Evolutionary conservation across 805 yeast genomes (phyloP), one percentile per base, ranked within the genome.

Genomic region (Myxozyma sirexii): DNA sequence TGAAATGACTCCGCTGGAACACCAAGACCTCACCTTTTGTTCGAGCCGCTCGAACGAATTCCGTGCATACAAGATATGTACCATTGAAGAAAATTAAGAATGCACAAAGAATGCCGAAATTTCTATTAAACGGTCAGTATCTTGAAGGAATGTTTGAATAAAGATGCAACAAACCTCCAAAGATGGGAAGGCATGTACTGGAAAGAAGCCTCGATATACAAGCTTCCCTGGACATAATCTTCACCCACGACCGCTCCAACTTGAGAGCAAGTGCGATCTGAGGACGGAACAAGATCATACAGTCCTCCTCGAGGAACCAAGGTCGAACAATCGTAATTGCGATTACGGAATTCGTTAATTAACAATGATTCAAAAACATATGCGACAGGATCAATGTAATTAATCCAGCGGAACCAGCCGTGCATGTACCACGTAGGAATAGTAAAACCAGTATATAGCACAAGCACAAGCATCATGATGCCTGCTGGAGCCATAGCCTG

Each of bases 401-500:
- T 75, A 60, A 81, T 75, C 84, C 84, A 80, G 54, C 80, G 70
- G 54, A 79, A 76, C 84, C 84, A 81, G 2, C 79, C 80, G 55
- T 71, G 76, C 82, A 80, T 80, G 53, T 74, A 60, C 10, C 71
- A 71, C 6, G 74, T 71, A 10, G 83, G 83, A 38, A 68, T 58
- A 13, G 66, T 59, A 49, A 77, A 84, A 26, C 90, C 88, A n/a
- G 89, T 80, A 71, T 86, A 87, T 62, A 84, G 74, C 23, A 80
- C 75, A 60, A 82, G 67, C 3, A 77, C 75, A 62, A 86, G 71
- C 69, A 85, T 72, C 21, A 78, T 62, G 13, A 85, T 62, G 72
- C 89, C 87, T 6, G 85, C 82, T 23, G 85, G 68, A 15, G 85
- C 79, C 75, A 82, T 84, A 1, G 90, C 90, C 41, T 78, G 76